Evolutionary conservation across 176 grass and related monocot species (phyloP).

Genomic region (Triticum urartu): DNA sequence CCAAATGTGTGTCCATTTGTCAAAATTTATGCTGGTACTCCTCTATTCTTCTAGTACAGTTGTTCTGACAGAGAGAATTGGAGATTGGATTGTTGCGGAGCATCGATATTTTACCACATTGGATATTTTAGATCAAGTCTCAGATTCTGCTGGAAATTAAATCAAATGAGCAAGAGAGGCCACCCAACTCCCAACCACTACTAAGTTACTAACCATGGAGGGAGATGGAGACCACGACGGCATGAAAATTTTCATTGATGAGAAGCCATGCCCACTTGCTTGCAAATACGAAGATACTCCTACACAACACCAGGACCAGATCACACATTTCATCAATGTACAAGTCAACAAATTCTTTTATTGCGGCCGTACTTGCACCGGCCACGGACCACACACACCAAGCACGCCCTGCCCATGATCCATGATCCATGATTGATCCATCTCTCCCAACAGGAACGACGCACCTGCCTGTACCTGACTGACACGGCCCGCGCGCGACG

Average conservation of each 20-base stretch:
- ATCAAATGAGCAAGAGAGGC: no score
- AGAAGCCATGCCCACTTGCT: background rate
- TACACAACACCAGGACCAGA: background rate
- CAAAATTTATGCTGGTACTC: no score
- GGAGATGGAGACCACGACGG: background rate
- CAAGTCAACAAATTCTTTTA: constrained; percentile 9
- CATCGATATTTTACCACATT: no score
- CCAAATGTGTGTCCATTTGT: no score
- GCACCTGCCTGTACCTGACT: background rate
- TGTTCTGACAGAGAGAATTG: no score
- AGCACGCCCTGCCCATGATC: background rate
- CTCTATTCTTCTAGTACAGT: no score
- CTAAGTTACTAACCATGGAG: background rate
- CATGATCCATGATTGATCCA: background rate
- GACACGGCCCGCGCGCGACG: background rate
- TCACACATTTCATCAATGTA: background rate
- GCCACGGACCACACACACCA: background rate
- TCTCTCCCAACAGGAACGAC: background rate
- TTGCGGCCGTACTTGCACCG: background rate
- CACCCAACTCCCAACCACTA: background rate
- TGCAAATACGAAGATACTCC: background rate
- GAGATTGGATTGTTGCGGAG: no score
- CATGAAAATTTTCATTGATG: background rate
- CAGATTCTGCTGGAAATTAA: no score
- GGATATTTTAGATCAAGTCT: no score